These are phyloP conservation scores for Neonothopanus nambi DNA, from an alignment of 1,284 basidiomycete species.

Conservation along the genomic window DNA sequence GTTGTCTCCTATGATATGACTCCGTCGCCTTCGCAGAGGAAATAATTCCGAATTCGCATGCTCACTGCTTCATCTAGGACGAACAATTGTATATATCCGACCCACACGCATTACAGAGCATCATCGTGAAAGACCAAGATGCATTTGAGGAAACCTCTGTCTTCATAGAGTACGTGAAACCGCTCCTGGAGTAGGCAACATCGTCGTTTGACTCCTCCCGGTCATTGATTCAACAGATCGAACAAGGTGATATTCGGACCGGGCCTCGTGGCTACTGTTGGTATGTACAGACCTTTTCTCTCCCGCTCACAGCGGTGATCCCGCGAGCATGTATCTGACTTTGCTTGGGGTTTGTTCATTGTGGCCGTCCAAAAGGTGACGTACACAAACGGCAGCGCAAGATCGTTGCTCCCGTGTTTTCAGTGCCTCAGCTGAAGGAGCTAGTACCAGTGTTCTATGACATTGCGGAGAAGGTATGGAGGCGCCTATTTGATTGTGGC, in stretches of 20 bases:
- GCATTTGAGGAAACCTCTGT: slow-evolving; percentile 51
- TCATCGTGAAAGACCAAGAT: slow-evolving; percentile 48
- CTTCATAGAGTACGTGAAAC: slow-evolving; percentile 43
- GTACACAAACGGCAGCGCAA: slow-evolving; percentile 51
- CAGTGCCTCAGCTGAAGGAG: slow-evolving; percentile 43
- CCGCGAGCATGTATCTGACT: too few relatives aligned
- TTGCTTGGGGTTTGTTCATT: not conserved
- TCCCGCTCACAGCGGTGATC: not conserved
- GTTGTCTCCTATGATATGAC: not conserved
- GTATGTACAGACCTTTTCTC: slow-evolving; percentile 20
- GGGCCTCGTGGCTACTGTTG: slow-evolving; percentile 23
- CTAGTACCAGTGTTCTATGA: slow-evolving; percentile 46
- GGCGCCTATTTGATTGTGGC: too few relatives aligned
- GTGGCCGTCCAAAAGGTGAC: slow-evolving; percentile 43
- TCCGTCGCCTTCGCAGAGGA: not conserved
- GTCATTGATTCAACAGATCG: slow-evolving; percentile 20
- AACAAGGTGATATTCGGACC: slow-evolving; percentile 37
- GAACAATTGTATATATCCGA: slow-evolving; percentile 51
- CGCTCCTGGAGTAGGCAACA: not conserved
- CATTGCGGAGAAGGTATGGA: slow-evolving; percentile 42
- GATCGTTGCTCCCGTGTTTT: slow-evolving; percentile 51
- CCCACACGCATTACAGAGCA: slow-evolving; percentile 45
- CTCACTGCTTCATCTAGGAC: too few relatives aligned
- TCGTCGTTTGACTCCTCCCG: not conserved
- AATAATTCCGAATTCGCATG: not conserved